These are phyloP conservation scores for Balamuthia mandrillaris DNA, from an alignment of 208 protist species.

Conservation along the genomic window DNA sequence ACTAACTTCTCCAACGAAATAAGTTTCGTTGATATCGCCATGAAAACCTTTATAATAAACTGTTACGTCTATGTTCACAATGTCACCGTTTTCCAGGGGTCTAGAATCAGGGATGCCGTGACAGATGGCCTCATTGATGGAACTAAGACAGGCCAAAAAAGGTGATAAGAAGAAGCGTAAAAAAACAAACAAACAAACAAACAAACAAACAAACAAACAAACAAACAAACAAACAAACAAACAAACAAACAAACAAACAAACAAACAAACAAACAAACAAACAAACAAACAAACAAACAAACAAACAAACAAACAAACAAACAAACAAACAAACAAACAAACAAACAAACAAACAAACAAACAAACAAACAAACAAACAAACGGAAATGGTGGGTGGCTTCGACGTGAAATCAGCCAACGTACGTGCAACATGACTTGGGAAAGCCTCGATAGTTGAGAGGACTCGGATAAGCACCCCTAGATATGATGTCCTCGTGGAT, in stretches of 20 bases:
- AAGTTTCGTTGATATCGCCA: constrained; percentile 64
- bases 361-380: neutral
- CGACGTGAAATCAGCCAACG: constrained; percentile 28
- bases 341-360: neutral
- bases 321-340: no score
- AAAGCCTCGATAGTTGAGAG: constrained; percentile 96
- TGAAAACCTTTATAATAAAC: constrained; percentile 80
- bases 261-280: no score
- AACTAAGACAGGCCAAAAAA: constrained; percentile 6
- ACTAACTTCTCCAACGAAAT: constrained; percentile 65
- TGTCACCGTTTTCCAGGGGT: constrained; percentile 91
- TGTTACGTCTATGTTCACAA: constrained; percentile 97
- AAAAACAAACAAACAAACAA: neutral
- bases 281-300: no score
- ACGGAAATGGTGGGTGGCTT: neutral
- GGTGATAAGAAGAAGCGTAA: neutral
- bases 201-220: neutral
- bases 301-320: no score
- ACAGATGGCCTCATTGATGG: constrained; percentile 72
- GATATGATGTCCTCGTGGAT: constrained; percentile 68
- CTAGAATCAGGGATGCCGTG: constrained; percentile 92
- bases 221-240: no score
- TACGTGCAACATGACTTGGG: constrained; percentile 96
- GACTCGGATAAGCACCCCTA: constrained; percentile 91
- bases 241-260: no score